phyloP scores from a whole-genome alignment of 306 rosid species.

The Lathyrus sativus region DNA sequence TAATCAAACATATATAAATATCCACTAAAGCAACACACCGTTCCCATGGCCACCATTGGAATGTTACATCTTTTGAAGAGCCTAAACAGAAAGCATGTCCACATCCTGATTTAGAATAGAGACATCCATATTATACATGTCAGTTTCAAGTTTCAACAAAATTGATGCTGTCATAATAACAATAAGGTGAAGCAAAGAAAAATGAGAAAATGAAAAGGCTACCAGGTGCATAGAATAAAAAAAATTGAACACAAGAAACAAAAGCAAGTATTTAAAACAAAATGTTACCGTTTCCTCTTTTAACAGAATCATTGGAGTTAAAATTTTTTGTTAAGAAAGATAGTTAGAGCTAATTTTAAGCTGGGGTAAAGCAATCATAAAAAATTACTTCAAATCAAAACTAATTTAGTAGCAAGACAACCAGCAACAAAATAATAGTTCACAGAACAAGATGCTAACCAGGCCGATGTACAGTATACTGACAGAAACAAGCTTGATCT shows the following conservation, averaged over 20 bases:
- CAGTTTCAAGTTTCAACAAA: conserved; percentile 29
- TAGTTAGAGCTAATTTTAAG: background rate
- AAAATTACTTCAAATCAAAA: conserved; percentile 3
- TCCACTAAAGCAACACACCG: conserved; percentile 53
- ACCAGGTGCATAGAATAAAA: background rate
- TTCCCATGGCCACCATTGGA: conserved; percentile 85
- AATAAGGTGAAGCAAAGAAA: conserved; percentile 21
- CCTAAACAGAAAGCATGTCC: conserved; percentile 84
- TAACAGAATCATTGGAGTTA: background rate
- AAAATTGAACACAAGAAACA: background rate
- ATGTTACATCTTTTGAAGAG: conserved; percentile 69
- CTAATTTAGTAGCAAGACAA: conserved; percentile 23
- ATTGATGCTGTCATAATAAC: conserved; percentile 13
- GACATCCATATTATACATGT: conserved; percentile 17
- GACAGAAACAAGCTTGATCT: conserved; percentile 98
- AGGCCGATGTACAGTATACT: conserved; percentile 83
- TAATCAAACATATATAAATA: conserved; percentile 5
- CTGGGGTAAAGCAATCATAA: conserved; percentile 1
- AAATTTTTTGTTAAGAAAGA: background rate
- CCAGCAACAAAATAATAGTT: conserved; percentile 9
- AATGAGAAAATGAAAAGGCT: conserved; percentile 16
- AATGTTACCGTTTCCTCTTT: background rate
- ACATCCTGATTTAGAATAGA: conserved; percentile 63
- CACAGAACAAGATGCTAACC: conserved; percentile 56
- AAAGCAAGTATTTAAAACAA: conserved; percentile 18